These are phyloP conservation scores for Fagopyrum tataricum DNA, from an alignment of 148 eudicot genomes.

Conservation along the genomic window DNA sequence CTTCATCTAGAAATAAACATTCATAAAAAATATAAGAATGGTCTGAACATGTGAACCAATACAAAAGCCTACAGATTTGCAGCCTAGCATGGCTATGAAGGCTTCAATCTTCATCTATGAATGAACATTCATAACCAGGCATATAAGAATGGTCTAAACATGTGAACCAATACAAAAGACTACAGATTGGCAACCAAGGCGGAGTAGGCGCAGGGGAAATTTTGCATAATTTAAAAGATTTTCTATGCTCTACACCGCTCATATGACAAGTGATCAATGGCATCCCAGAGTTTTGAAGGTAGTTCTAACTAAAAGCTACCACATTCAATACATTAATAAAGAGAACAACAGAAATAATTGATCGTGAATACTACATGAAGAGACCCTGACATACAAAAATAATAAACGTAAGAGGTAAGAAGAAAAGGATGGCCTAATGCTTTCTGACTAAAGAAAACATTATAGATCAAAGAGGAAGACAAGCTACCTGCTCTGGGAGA, in stretches of 20 bases:
- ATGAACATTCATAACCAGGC: background rate
- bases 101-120: background rate
- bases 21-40: background rate
- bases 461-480: constrained; percentile 1
- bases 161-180: background rate
- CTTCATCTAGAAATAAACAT: no score
- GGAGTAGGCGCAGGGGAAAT: background rate
- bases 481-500: constrained; percentile 84
- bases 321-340: background rate
- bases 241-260: background rate
- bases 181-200: background rate
- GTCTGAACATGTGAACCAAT: background rate
- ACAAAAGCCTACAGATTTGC: background rate
- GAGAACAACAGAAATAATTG: background rate
- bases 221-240: background rate
- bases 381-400: background rate
- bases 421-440: background rate
- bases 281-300: background rate
- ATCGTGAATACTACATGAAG: background rate
- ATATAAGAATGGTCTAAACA: no score
- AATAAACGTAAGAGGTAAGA: background rate
- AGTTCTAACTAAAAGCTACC: background rate
- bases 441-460: background rate
- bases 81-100: background rate
- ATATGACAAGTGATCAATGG: background rate